A percentile compares a stretch with the other conserved stretches of the same genome.
phyloP scores from a whole-genome alignment of 495 filamentous ascomycete genomes.

The Hypoxylon subgilvum region DNA sequence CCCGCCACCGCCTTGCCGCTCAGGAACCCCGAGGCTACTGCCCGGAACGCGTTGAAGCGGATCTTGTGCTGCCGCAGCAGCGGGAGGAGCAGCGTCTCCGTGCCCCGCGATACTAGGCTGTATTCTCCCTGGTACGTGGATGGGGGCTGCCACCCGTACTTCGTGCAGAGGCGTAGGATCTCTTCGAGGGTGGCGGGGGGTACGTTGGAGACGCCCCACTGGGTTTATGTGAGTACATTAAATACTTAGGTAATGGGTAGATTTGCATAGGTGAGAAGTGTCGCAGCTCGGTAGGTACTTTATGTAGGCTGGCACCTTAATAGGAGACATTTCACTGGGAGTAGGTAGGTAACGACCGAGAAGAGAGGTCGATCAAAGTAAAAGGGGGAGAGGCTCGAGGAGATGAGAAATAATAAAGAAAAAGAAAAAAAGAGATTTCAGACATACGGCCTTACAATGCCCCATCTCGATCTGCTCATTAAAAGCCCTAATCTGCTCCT shows the following conservation, averaged over 20 bases:
- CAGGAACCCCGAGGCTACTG: constrained; percentile 54
- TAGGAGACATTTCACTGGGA: too few relatives aligned
- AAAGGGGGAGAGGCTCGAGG: too few relatives aligned
- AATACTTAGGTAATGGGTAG: not conserved
- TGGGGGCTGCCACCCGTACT: constrained; percentile 48
- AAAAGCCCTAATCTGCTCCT: constrained; percentile 42
- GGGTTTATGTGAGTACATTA: not conserved
- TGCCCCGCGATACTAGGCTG: constrained; percentile 47
- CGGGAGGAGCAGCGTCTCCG: constrained; percentile 48
- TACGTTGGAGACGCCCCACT: constrained; percentile 53
- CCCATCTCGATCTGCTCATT: constrained; percentile 40
- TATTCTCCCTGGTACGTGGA: constrained; percentile 53
- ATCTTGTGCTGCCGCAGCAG: constrained; percentile 56
- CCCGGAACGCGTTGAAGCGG: constrained; percentile 56
- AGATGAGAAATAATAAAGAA: not conserved
- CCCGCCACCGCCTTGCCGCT: constrained; percentile 46
- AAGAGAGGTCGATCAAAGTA: not conserved
- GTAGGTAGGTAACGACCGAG: not conserved
- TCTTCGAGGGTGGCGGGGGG: constrained; percentile 35
- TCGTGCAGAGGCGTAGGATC: constrained; percentile 47
- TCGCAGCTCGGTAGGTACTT: too few relatives aligned
- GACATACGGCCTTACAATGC: constrained; percentile 34
- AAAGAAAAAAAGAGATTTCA: not conserved
- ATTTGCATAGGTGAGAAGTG: too few relatives aligned
- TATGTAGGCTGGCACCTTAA: too few relatives aligned